Evolutionary conservation across 345 rosid genomes (phyloP).

Genomic region (Anastatica hierochuntica): DNA sequence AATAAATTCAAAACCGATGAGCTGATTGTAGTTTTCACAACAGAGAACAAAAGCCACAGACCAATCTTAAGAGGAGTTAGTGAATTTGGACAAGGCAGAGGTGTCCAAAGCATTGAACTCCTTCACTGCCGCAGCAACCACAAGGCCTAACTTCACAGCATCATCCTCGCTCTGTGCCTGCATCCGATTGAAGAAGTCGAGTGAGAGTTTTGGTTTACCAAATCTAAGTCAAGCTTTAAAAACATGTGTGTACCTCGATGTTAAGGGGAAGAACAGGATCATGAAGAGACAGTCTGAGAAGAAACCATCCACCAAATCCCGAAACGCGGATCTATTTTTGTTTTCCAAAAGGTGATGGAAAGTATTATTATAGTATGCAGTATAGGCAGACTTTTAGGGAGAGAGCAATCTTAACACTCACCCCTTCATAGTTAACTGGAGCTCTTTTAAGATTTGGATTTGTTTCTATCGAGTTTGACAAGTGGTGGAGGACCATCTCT

Average conservation of each 20-base stretch:
- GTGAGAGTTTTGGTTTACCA: background rate
- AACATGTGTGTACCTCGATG: conserved; percentile 55
- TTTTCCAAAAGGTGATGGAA: background rate
- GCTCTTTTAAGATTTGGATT: conserved; percentile 68
- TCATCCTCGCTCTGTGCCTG: conserved; percentile 74
- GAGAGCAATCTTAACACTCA: conserved; percentile 24
- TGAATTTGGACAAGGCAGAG: conserved; percentile 59
- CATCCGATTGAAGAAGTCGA: background rate
- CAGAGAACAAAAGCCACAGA: background rate
- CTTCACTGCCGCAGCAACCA: conserved; percentile 51
- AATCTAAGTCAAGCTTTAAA: background rate
- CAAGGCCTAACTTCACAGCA: conserved; percentile 66
- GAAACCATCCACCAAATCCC: conserved; percentile 95
- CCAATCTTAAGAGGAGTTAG: conserved; percentile 21
- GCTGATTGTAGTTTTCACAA: no score
- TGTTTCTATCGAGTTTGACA: conserved; percentile 42
- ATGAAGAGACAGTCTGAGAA: conserved; percentile 92
- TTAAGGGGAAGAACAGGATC: conserved; percentile 99
- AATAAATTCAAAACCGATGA: no score
- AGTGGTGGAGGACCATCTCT: conserved; percentile 68
- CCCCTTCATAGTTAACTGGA: conserved; percentile 86
- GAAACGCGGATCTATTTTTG: conserved; percentile 69
- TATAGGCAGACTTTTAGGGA: background rate
- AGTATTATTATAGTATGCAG: background rate
- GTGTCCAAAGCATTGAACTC: conserved; percentile 78